Evolutionary conservation across 2,329 filamentous ascomycete species (phyloP).

Genomic region (Sclerotinia spermophila): DNA sequence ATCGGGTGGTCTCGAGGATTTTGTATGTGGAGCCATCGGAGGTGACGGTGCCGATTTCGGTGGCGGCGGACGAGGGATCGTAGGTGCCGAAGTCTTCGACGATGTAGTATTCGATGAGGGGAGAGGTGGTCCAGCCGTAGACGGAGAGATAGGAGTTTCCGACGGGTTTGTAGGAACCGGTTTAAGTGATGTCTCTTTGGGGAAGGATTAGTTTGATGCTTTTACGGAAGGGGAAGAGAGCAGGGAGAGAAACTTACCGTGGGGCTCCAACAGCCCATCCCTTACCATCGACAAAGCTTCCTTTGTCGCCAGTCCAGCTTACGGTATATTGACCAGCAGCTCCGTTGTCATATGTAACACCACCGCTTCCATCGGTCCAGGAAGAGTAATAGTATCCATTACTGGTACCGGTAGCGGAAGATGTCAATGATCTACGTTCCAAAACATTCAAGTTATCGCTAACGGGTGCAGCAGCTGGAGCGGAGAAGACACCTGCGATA

Average conservation of each 20-base stretch:
- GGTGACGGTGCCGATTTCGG: constrained; percentile 48
- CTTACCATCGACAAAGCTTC: constrained; percentile 48
- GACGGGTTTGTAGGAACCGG: constrained; percentile 40
- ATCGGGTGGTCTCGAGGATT: constrained; percentile 39
- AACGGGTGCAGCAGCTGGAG: background rate
- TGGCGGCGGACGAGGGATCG: constrained; percentile 47
- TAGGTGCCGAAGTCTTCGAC: constrained; percentile 52
- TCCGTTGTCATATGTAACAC: constrained; percentile 53
- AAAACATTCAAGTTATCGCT: constrained; percentile 2
- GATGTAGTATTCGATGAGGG: constrained; percentile 46
- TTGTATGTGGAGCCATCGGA: constrained; percentile 53
- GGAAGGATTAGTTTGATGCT: background rate
- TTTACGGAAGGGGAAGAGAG: background rate
- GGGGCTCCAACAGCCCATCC: constrained; percentile 44
- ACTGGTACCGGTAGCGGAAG: constrained; percentile 14
- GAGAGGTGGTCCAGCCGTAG: constrained; percentile 50
- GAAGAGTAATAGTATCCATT: constrained; percentile 50
- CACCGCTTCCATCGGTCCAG: constrained; percentile 51
- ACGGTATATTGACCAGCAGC: constrained; percentile 48
- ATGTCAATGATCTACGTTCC: constrained; percentile 3
- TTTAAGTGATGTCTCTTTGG: constrained; percentile 41
- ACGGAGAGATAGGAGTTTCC: constrained; percentile 51
- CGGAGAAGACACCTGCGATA: constrained; percentile 10
- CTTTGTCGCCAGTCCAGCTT: constrained; percentile 44
- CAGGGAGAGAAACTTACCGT: constrained; percentile 20